phyloP scores from a whole-genome alignment of 805 yeast genomes.

The Candida ovalis region DNA sequence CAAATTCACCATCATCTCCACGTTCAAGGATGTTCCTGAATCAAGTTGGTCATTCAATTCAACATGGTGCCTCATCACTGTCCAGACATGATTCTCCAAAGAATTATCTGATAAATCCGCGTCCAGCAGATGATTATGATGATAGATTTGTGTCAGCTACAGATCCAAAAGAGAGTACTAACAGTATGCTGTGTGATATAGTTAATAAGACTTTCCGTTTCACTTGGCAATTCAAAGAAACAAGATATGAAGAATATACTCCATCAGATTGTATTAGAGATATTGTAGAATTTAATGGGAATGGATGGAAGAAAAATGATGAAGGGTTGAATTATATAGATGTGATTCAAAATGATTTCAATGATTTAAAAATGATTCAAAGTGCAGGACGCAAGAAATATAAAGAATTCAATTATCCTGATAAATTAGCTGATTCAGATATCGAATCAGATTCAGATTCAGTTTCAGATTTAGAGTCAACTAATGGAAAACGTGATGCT shows the following conservation, averaged over 20 bases:
- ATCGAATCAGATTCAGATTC: not conserved
- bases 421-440: not conserved
- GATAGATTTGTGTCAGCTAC: not conserved
- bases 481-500: not conserved
- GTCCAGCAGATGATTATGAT: not conserved
- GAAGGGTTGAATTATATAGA: constrained; percentile 42
- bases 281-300: constrained; percentile 61
- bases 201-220: constrained; percentile 30
- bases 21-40: not conserved
- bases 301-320: constrained; percentile 58
- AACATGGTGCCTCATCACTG: not conserved
- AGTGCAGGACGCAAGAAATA: not conserved
- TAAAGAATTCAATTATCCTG: not conserved
- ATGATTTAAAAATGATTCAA: constrained; percentile 1
- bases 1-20: not conserved
- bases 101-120: not conserved
- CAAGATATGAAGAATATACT: constrained; percentile 41
- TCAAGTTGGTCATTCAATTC: not conserved
- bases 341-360: constrained; percentile 23
- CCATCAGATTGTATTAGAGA: constrained; percentile 75
- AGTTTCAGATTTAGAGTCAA: not conserved
- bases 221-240: constrained; percentile 27
- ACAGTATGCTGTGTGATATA: constrained; percentile 16
- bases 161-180: not conserved
- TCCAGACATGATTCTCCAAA: not conserved